These are phyloP conservation scores for Populus hybrid DNA, from an alignment of 441 rosid genomes.

Conservation along the genomic window DNA sequence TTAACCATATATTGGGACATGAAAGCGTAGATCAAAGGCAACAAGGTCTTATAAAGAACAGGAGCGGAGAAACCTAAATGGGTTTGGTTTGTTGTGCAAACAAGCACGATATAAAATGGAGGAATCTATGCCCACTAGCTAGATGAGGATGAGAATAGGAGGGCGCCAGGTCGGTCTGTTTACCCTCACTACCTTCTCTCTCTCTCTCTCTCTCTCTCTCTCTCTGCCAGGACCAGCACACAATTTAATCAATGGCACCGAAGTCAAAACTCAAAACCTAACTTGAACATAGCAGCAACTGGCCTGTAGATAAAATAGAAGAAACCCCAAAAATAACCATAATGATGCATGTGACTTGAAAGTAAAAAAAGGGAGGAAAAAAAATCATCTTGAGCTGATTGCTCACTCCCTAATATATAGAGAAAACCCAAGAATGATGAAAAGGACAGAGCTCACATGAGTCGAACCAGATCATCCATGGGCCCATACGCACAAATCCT, in stretches of 20 bases:
- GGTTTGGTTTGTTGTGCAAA: background rate
- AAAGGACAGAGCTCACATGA: constrained; percentile 93
- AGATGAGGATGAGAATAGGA: constrained; percentile 8
- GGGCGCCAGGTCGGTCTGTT: constrained; percentile 26
- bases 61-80: background rate
- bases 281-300: constrained; percentile 10
- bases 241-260: constrained; percentile 34
- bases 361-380: background rate
- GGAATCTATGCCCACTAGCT: background rate
- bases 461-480: constrained; percentile 82
- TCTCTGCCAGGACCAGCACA: constrained; percentile 35
- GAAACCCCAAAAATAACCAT: background rate
- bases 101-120: background rate
- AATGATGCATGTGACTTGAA: background rate
- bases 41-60: background rate
- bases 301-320: background rate
- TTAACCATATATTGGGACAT: too few species aligned
- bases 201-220: constrained; percentile 11
- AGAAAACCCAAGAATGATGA: constrained; percentile 51
- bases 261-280: constrained; percentile 46
- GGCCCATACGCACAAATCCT: constrained; percentile 57
- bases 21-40: too few species aligned
- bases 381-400: constrained; percentile 2
- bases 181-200: background rate
- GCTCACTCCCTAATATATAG: background rate